Evolutionary conservation across 108 stramenopile genomes (phyloP).

Genomic region (Parmales sp.): DNA sequence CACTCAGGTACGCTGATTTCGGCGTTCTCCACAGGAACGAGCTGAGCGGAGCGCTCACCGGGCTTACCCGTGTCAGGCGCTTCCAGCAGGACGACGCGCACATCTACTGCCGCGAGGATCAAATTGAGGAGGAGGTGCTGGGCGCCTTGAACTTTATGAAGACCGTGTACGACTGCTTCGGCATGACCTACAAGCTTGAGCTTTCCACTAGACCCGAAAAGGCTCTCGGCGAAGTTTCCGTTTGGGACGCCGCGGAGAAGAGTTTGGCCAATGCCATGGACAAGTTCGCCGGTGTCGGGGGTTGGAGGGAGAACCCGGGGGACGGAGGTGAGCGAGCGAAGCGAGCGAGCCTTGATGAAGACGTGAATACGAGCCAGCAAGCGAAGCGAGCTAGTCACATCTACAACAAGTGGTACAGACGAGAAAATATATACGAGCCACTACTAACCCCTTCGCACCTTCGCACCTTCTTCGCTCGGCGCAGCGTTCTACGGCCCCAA

Average conservation of each 20-base stretch:
- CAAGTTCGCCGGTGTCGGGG: slow-evolving; percentile 80
- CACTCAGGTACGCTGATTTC: slow-evolving; percentile 94
- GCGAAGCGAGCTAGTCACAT: too few species aligned
- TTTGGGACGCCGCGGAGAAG: slow-evolving; percentile 90
- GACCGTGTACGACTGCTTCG: slow-evolving; percentile 89
- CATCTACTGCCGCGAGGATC: slow-evolving; percentile 92
- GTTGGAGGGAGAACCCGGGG: slow-evolving; percentile 92
- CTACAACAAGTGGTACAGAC: too few species aligned
- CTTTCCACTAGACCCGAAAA: slow-evolving; percentile 95
- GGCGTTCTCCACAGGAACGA: slow-evolving; percentile 98
- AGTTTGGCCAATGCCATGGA: slow-evolving; percentile 85
- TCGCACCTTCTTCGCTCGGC: too few species aligned
- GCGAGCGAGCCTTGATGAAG: too few species aligned
- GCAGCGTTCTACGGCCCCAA: slow-evolving; percentile 99
- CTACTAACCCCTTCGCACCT: too few species aligned
- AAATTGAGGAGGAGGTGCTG: slow-evolving; percentile 86
- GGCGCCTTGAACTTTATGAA: slow-evolving; percentile 95
- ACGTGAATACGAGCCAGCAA: too few species aligned
- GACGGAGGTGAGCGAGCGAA: too few species aligned
- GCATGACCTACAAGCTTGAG: slow-evolving; percentile 98
- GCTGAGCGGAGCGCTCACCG: slow-evolving; percentile 87
- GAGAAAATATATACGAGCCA: too few species aligned
- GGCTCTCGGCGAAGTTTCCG: slow-evolving; percentile 85
- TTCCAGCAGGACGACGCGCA: slow-evolving; percentile 99
- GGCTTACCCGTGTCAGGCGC: slow-evolving; percentile 95